phyloP scores from a whole-genome alignment of 495 filamentous ascomycete species.

The Penicillium tannophilum region DNA sequence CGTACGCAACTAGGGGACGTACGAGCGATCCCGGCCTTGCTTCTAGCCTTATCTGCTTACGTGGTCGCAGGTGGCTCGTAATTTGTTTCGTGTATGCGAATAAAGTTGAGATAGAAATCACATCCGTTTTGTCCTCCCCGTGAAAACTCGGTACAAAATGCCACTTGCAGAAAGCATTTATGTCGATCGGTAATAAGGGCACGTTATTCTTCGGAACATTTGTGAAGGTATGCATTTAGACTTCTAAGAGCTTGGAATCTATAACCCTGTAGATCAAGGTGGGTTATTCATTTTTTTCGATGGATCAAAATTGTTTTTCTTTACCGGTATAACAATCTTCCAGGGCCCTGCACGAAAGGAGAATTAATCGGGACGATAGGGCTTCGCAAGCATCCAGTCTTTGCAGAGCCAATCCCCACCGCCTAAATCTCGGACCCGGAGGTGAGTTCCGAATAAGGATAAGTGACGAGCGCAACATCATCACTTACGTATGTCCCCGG shows the following conservation, averaged over 20 bases:
- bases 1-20: background rate
- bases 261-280: background rate
- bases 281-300: background rate
- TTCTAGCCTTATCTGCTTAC: background rate
- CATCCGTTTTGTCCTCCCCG: background rate
- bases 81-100: background rate
- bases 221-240: background rate
- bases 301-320: slow-evolving; percentile 1
- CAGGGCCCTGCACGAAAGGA: slow-evolving; percentile 5
- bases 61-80: background rate
- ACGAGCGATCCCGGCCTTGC: background rate
- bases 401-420: slow-evolving; percentile 7
- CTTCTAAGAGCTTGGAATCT: background rate
- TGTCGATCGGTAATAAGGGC: background rate
- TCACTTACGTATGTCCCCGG: slow-evolving; percentile 34
- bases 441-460: slow-evolving; percentile 21
- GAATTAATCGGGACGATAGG: slow-evolving; percentile 1
- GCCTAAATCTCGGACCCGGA: slow-evolving; percentile 23
- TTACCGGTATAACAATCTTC: background rate
- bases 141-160: background rate
- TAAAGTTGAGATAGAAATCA: background rate
- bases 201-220: background rate
- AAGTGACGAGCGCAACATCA: slow-evolving; percentile 28
- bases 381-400: slow-evolving; percentile 3
- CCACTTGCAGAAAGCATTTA: background rate